These are phyloP conservation scores for Irpex sp. DNA, from an alignment of 1,284 basidiomycete species.

Conservation along the genomic window DNA sequence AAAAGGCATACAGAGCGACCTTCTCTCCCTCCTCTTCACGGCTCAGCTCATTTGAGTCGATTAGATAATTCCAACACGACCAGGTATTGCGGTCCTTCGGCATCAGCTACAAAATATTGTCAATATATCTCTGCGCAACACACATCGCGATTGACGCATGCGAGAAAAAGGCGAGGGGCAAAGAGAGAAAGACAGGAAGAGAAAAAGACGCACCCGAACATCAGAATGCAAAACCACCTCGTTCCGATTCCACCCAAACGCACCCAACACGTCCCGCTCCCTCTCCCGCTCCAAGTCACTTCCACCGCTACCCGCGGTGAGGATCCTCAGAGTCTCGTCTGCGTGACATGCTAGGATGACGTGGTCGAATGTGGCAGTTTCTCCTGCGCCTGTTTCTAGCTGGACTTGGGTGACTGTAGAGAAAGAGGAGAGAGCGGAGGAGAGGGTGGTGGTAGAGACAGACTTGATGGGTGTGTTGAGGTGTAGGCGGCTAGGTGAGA, in stretches of 20 bases:
- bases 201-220: constrained; percentile 30
- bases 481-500: constrained; percentile 53
- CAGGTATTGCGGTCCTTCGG: constrained; percentile 54
- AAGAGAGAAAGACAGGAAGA: too few species aligned
- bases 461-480: constrained; percentile 52
- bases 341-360: constrained; percentile 79
- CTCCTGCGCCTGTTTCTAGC: constrained; percentile 40
- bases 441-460: constrained; percentile 15
- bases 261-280: constrained; percentile 54
- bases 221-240: constrained; percentile 70
- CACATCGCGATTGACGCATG: neutral
- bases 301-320: constrained; percentile 42
- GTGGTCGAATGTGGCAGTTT: constrained; percentile 53
- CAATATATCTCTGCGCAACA: too few species aligned
- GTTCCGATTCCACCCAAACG: constrained; percentile 68
- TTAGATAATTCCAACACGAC: constrained; percentile 79
- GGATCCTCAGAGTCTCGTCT: constrained; percentile 56
- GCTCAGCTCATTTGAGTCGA: constrained; percentile 22
- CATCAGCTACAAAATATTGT: constrained; percentile 52
- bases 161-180: neutral
- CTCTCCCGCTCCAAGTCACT: constrained; percentile 32
- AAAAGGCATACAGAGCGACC: constrained; percentile 47
- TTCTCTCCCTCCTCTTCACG: too few species aligned
- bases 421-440: constrained; percentile 6
- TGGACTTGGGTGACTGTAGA: constrained; percentile 23